Evolutionary conservation across 441 rosid species (phyloP).

Genomic region (Populus tomentosa): DNA sequence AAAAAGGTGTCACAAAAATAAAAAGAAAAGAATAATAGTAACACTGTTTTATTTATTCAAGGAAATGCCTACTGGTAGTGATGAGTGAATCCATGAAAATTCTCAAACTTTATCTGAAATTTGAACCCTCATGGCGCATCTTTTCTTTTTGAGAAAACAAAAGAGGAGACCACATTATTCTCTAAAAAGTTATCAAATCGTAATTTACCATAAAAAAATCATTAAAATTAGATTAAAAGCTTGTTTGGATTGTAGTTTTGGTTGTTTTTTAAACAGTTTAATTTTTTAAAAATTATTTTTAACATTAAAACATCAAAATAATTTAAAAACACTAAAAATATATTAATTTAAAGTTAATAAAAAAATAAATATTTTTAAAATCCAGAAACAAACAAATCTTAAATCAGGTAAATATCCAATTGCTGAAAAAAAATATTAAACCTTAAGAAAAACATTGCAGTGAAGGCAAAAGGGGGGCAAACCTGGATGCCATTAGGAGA

Average conservation of each 20-base stretch:
- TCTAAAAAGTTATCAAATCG: background rate
- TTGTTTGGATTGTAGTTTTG: too few relatives aligned
- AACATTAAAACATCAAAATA: too few relatives aligned
- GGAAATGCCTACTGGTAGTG: background rate
- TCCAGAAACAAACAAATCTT: too few relatives aligned
- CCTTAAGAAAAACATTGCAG: background rate
- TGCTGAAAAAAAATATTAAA: too few relatives aligned
- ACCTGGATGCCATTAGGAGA: conserved; percentile 92
- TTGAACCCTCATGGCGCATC: background rate
- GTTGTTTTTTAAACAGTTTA: too few relatives aligned
- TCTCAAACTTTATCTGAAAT: background rate
- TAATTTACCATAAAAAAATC: background rate
- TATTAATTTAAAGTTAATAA: too few relatives aligned
- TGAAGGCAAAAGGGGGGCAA: background rate
- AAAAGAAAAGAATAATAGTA: background rate
- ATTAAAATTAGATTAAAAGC: background rate
- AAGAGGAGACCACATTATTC: background rate
- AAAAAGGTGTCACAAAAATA: too few relatives aligned
- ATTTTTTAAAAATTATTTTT: too few relatives aligned
- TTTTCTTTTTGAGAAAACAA: background rate
- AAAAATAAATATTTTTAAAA: too few relatives aligned
- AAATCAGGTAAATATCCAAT: background rate
- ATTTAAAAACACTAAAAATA: too few relatives aligned
- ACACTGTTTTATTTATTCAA: background rate
- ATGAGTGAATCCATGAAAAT: background rate